Conservation (phyloP, 768 basidiomycete genomes). For the Rhodotorula taiwanensis region DNA sequence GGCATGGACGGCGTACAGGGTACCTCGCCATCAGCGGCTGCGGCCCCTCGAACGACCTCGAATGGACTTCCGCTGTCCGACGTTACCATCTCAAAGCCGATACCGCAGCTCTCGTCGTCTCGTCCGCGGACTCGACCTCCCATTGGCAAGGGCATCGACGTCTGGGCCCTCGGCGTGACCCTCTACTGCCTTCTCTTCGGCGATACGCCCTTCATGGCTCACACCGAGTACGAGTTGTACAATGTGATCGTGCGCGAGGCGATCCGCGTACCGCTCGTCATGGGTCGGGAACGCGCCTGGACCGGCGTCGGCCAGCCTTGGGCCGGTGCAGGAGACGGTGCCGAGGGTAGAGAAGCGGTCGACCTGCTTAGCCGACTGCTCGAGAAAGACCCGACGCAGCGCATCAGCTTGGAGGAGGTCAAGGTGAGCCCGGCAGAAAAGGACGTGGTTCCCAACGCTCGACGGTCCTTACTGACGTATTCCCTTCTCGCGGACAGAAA, state of each 20-base stretch:
- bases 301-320: conserved; percentile 21
- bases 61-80: conserved; percentile 26
- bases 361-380: conserved; percentile 59
- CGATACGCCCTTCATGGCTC: conserved; percentile 62
- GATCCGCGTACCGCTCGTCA: conserved; percentile 59
- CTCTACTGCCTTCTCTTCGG: conserved; percentile 91
- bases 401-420: conserved; percentile 64
- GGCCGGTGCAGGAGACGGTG: conserved; percentile 47
- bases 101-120: conserved; percentile 32
- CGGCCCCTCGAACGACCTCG: conserved; percentile 11
- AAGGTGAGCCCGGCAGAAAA: too few relatives aligned
- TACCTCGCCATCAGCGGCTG: too few relatives aligned
- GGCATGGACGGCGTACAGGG: conserved; percentile 4
- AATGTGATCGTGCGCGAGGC: conserved; percentile 68
- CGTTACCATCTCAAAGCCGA: conserved; percentile 37
- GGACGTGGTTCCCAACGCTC: too few relatives aligned
- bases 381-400: conserved; percentile 60
- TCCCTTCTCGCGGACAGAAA: conserved; percentile 36
- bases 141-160: conserved; percentile 71
- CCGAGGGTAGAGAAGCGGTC: conserved; percentile 60
- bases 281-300: conserved; percentile 62
- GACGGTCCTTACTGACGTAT: neutral
- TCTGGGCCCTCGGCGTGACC: conserved; percentile 97
- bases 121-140: conserved; percentile 31
- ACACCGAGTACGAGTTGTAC: conserved; percentile 69